phyloP scores from a whole-genome alignment of 805 yeast genomes.

The Teunomyces stri region DNA sequence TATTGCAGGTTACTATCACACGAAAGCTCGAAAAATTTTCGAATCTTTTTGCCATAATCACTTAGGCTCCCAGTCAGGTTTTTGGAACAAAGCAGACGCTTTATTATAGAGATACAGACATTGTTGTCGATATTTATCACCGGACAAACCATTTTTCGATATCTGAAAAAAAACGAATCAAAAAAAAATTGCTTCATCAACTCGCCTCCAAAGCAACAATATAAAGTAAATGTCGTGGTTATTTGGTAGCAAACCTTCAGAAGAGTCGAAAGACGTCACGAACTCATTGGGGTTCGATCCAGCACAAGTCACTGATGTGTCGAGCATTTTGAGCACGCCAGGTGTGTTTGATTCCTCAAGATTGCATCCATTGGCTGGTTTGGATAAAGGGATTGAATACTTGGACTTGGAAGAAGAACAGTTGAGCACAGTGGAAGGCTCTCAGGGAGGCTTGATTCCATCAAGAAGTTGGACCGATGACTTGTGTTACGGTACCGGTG shows the following conservation, averaged over 20 bases:
- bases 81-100: background rate
- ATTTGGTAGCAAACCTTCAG: constrained; percentile 39
- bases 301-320: constrained; percentile 58
- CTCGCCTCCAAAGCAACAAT: background rate
- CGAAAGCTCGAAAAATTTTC: constrained; percentile 3
- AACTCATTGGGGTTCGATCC: constrained; percentile 63
- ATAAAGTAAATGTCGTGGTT: constrained; percentile 47
- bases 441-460: constrained; percentile 89
- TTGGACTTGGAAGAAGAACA: constrained; percentile 83
- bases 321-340: constrained; percentile 58
- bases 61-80: background rate
- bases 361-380: constrained; percentile 90
- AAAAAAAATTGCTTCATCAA: background rate
- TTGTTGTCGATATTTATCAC: background rate
- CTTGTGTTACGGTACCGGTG: constrained; percentile 96
- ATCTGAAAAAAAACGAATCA: too few relatives aligned
- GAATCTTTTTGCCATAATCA: constrained; percentile 3
- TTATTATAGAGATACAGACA: background rate
- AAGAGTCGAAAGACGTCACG: constrained; percentile 22
- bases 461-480: constrained; percentile 98
- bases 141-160: background rate
- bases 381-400: constrained; percentile 86
- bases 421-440: constrained; percentile 73
- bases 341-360: constrained; percentile 64
- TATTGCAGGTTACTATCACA: constrained; percentile 3